Evolutionary conservation across 495 filamentous ascomycete genomes (phyloP).

Genomic region (Aspergillus kassunensis): DNA sequence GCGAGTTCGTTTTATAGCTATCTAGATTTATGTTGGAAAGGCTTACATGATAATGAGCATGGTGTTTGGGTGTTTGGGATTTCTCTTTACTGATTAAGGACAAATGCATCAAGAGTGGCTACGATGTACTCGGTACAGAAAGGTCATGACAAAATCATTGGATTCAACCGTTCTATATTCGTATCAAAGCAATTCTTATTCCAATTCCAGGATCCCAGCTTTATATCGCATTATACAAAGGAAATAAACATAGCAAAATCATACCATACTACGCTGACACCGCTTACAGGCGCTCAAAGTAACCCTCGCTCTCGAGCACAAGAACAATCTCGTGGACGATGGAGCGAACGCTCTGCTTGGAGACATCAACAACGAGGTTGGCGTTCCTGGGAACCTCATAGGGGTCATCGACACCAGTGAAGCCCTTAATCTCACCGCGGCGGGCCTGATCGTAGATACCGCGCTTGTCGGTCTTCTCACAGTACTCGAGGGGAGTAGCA

Average conservation of each 20-base stretch:
- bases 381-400: slow-evolving; percentile 84
- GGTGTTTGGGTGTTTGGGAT: background rate
- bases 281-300: slow-evolving; percentile 46
- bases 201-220: slow-evolving; percentile 8
- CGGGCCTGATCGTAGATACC: slow-evolving; percentile 86
- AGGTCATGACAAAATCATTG: slow-evolving; percentile 1
- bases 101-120: too few relatives aligned
- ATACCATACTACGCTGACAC: background rate
- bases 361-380: slow-evolving; percentile 77
- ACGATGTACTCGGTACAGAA: too few relatives aligned
- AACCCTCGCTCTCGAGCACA: slow-evolving; percentile 83
- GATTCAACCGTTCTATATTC: slow-evolving; percentile 18
- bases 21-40: too few relatives aligned
- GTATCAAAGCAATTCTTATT: slow-evolving; percentile 6
- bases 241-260: slow-evolving; percentile 14
- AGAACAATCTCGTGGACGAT: slow-evolving; percentile 97
- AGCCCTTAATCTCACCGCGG: slow-evolving; percentile 91
- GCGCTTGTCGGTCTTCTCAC: slow-evolving; percentile 90
- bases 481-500: slow-evolving; percentile 83
- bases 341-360: slow-evolving; percentile 82
- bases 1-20: too few relatives aligned
- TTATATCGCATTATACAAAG: slow-evolving; percentile 20
- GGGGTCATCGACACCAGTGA: slow-evolving; percentile 97
- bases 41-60: background rate
- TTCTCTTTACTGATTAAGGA: too few relatives aligned